These are phyloP conservation scores for Madurella mycetomatis DNA, from an alignment of 2,329 filamentous ascomycete species.

Conservation along the genomic window DNA sequence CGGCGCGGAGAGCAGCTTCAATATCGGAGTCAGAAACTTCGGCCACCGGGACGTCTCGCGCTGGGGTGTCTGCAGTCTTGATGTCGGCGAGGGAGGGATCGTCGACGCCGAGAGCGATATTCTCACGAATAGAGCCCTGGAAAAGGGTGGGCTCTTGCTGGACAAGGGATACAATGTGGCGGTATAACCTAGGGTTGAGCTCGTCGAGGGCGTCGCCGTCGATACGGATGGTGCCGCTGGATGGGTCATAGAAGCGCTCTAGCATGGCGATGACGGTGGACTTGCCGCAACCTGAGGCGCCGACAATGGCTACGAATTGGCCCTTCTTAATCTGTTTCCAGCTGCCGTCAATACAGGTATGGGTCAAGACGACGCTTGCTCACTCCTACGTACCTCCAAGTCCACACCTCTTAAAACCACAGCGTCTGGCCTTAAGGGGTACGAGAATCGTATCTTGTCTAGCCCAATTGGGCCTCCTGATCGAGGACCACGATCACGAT, in stretches of 20 bases:
- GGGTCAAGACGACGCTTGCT: slow-evolving; percentile 24
- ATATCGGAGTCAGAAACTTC: slow-evolving; percentile 35
- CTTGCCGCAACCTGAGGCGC: slow-evolving; percentile 54
- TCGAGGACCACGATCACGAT: slow-evolving; percentile 35
- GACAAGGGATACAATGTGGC: slow-evolving; percentile 44
- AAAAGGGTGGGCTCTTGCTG: slow-evolving; percentile 32
- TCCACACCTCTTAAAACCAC: slow-evolving; percentile 40
- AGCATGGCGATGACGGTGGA: slow-evolving; percentile 55
- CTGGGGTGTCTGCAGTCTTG: not conserved
- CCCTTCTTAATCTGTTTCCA: slow-evolving; percentile 35
- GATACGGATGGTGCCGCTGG: slow-evolving; percentile 37
- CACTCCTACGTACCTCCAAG: slow-evolving; percentile 9
- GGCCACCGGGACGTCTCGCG: not conserved
- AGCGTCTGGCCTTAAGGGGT: slow-evolving; percentile 45
- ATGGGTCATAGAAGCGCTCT: slow-evolving; percentile 40
- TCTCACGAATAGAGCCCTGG: slow-evolving; percentile 49
- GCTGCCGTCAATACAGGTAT: not conserved
- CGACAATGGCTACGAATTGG: slow-evolving; percentile 52
- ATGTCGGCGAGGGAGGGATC: not conserved
- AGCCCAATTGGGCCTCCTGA: slow-evolving; percentile 17
- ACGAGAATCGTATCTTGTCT: slow-evolving; percentile 49
- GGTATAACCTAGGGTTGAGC: slow-evolving; percentile 42
- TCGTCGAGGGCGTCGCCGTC: slow-evolving; percentile 31
- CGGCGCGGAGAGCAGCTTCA: slow-evolving; percentile 46
- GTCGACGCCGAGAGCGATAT: slow-evolving; percentile 46